These are phyloP conservation scores for Pseudocercospora musae DNA, from an alignment of 2,329 filamentous ascomycete species.

Conservation along the genomic window DNA sequence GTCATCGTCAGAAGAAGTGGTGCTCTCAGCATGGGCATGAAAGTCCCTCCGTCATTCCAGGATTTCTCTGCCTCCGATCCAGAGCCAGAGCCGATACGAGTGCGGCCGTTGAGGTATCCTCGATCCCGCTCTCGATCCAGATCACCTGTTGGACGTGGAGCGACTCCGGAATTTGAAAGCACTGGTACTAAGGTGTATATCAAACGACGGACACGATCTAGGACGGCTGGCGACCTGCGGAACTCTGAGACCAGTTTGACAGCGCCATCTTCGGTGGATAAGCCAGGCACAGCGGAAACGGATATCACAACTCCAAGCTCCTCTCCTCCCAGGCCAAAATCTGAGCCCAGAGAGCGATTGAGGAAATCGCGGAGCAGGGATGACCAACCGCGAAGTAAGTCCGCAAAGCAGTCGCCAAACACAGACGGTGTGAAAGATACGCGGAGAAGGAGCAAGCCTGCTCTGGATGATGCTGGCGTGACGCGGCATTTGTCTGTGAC, in stretches of 20 bases:
- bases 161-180: constrained; percentile 31
- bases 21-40: constrained; percentile 33
- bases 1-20: constrained; percentile 30
- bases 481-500: constrained; percentile 20
- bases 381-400: constrained; percentile 5
- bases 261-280: constrained; percentile 30
- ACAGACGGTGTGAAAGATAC: constrained; percentile 12
- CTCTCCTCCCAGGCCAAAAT: constrained; percentile 23
- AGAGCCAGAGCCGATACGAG: constrained; percentile 23
- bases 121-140: constrained; percentile 26
- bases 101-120: constrained; percentile 23
- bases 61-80: constrained; percentile 29
- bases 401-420: constrained; percentile 11
- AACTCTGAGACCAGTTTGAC: constrained; percentile 32
- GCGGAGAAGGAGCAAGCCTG: constrained; percentile 15
- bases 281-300: constrained; percentile 28
- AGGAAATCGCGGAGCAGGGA: constrained; percentile 15
- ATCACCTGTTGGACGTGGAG: constrained; percentile 23
- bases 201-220: constrained; percentile 29
- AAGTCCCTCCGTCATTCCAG: constrained; percentile 32
- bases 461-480: constrained; percentile 7
- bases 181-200: constrained; percentile 35
- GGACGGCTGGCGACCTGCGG: constrained; percentile 16
- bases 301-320: constrained; percentile 30
- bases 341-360: constrained; percentile 18